Percentiles rank a stretch among this genome's conserved stretches.
Conservation (phyloP, 257 asterid species). For the Solanum raphanifolium region DNA sequence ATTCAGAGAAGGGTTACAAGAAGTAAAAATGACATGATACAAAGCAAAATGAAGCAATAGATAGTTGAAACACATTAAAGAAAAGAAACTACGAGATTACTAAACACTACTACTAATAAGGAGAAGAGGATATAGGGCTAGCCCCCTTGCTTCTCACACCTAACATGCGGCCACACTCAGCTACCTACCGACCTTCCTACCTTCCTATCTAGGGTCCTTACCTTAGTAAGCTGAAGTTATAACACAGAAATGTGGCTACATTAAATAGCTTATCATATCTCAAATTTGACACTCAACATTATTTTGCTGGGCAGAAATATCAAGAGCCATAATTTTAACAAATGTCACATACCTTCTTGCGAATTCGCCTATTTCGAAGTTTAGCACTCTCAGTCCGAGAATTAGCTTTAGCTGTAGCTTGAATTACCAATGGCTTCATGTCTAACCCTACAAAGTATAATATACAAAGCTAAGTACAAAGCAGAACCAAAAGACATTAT, state of each 20-base stretch:
- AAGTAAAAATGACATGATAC: not conserved
- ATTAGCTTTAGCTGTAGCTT: constrained; percentile 42
- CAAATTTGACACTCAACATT: not conserved
- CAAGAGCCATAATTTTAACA: not conserved
- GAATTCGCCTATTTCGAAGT: constrained; percentile 45
- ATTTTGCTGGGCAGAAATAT: not conserved
- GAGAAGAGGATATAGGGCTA: not conserved
- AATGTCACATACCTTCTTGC: constrained; percentile 42
- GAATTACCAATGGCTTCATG: constrained; percentile 40
- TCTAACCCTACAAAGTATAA: constrained; percentile 13
- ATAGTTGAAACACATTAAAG: not conserved
- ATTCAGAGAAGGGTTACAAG: not conserved
- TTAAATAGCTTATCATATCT: not conserved
- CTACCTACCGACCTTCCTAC: not conserved
- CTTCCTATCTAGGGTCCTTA: not conserved
- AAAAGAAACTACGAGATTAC: not conserved
- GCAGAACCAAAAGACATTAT: not conserved
- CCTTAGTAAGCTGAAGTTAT: not conserved
- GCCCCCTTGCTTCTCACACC: not conserved
- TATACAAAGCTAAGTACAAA: not conserved
- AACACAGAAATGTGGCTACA: not conserved
- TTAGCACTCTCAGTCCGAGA: constrained; percentile 56
- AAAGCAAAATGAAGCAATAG: not conserved
- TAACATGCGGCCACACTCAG: not conserved
- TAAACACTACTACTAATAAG: not conserved